Evolutionary conservation across 2,329 filamentous ascomycete genomes (phyloP), one percentile per base, ranked within the genome.

Genomic region (Hypoxylon sp.): DNA sequence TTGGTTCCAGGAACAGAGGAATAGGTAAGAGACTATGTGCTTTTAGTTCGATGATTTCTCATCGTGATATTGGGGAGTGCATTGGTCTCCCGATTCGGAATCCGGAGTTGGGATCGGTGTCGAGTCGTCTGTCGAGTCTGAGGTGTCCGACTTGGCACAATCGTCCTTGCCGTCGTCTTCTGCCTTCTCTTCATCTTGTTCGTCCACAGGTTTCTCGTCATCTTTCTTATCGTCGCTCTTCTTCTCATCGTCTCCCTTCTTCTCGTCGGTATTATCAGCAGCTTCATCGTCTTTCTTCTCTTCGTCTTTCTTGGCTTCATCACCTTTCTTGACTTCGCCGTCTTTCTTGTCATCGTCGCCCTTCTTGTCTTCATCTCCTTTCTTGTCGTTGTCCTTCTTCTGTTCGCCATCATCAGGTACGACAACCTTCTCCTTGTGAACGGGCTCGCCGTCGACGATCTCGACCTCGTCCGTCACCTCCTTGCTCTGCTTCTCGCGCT

Each of bases 401-500:
- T 48, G 32, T 53, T 70, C 66, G 13, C 62, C 28, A n/a, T 60
- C 71, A 3, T 73, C 70, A 22, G 75, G 71, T n/a, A 72, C 67
- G 17, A 76, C 71, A 15, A 76, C 71, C 65, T 77, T 77, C 53
- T 75, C 70, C 62, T 76, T 75, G 13, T 65, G 65, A 6, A 76
- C 64, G 3, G 65, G 37, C 19, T 64, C 65, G 13, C 74, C 75
- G 20, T 74, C 70, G 37, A 76, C 67, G 34, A 76, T 75, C 65
- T 76, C 74, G 28, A 76, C 70, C 51, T 75, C 70, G 13, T 76
- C 73, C 4, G 59, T 69, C 6, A 71, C 69, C 10, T 56, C 64
- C 6, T 73, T 73, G 19, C 70, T 73, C n/a, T 73, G 66, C 51
- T 71, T 67, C 59, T 72, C 76, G 47, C 80, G 78, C 59, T 78